Evolutionary conservation across 1,139 yeast species (phyloP).

Genomic region (Taphrina confusa): DNA sequence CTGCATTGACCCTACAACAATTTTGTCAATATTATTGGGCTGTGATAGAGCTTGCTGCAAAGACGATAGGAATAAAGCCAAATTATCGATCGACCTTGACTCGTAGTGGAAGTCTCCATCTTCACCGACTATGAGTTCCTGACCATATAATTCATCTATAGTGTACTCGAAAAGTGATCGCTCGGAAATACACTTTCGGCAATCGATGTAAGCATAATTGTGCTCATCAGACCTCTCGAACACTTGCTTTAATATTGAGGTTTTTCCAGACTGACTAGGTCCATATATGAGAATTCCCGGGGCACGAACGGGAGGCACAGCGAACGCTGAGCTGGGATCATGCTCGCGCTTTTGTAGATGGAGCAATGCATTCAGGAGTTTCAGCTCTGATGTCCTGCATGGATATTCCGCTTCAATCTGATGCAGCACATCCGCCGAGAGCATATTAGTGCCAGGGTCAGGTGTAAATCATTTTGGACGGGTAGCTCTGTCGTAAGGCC

Average conservation of each 20-base stretch:
- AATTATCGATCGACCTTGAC: neutral
- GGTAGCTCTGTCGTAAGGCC: no score
- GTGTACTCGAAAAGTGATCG: slow-evolving; percentile 15
- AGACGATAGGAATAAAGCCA: neutral
- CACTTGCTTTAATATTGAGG: neutral
- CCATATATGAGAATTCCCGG: slow-evolving; percentile 24
- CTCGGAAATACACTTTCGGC: slow-evolving; percentile 3
- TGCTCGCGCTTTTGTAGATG: neutral
- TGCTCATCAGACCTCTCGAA: neutral
- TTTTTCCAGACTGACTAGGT: slow-evolving; percentile 16
- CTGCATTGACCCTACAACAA: slow-evolving; percentile 3
- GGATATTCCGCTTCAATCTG: slow-evolving; percentile 6
- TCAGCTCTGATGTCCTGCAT: neutral
- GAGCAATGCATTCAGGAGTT: slow-evolving; percentile 9
- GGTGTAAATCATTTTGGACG: no score
- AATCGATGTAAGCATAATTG: slow-evolving; percentile 8
- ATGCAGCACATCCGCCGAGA: neutral
- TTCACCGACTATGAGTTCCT: neutral
- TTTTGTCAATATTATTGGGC: neutral
- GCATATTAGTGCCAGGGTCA: no score
- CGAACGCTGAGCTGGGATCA: neutral
- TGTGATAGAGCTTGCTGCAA: neutral
- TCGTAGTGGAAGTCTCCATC: neutral
- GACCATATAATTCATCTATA: slow-evolving; percentile 3
- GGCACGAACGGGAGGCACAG: neutral